Evolutionary conservation across 1,284 basidiomycete species (phyloP), one percentile per base, ranked within the genome.

Genomic region (Ceratobasidium sp.): DNA sequence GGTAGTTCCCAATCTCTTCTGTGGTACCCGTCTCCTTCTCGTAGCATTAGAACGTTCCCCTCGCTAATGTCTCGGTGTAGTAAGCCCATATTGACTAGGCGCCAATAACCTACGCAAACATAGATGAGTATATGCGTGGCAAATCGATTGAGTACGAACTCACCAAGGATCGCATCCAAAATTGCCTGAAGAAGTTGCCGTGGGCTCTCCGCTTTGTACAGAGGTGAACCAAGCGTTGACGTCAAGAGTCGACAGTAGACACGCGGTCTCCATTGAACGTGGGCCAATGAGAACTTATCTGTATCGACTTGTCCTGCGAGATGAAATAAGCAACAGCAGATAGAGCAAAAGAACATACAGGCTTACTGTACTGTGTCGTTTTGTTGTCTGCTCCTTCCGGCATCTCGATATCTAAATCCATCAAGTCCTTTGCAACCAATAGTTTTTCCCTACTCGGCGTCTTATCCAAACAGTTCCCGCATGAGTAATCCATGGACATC

Each of bases 61-160:
- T 71, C 69, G n/a, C 69, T 71, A 39, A 71, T 60, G 20, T 71
- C 69, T 40, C 69, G 69, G 33, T 71, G 69, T 26, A 71, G 20
- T 3, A 66, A 28, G n/a, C 72, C 72, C 7, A 51, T n/a, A 33
- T 75, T 75, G 0, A 55, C n/a, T 12, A 66, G 0, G 3, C 33
- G 60, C 72, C 72, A 75, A 42, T 75, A 75, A 44, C 60, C 72
- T 75, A 23, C 18, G 18, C 23, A 42, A 40, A 26, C 12, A 42
- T 33, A 23, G 33, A 33, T 71, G 3, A 12, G 33, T 20, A 1
- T 10, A 55, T 12, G n/a, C 33, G 44, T 46, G 13, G n/a, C 49
- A 44, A 64, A 46, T 13, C 6, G 13, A 13, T n/a, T n/a, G n/a
- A 1, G n/a, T 18, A 6, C 20, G 26, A 39, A 39, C 60, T 46